Conservation (phyloP, 441 rosid species). For the Gossypium davidsonii region DNA sequence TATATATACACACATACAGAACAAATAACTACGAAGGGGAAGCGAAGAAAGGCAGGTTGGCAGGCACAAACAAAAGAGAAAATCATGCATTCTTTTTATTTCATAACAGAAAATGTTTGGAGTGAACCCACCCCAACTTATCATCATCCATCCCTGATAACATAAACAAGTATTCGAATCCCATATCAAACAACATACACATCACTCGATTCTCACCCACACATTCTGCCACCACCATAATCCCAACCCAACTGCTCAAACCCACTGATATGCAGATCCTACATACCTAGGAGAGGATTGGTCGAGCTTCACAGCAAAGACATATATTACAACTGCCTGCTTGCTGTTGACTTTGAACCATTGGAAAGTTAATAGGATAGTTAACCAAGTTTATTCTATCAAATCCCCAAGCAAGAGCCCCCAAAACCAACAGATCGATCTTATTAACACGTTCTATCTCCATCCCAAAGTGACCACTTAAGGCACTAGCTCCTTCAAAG, state of each 20-base stretch:
- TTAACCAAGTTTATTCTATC: constrained; percentile 27
- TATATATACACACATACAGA: too few species aligned
- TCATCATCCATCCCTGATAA: constrained; percentile 5
- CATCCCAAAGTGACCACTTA: constrained; percentile 31
- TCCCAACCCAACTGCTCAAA: constrained; percentile 17
- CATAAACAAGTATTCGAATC: not conserved
- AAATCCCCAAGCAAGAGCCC: constrained; percentile 22
- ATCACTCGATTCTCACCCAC: constrained; percentile 4
- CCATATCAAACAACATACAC: constrained; percentile 11
- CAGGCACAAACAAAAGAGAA: not conserved
- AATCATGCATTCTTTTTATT: not conserved
- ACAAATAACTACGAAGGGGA: too few species aligned
- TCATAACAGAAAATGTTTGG: not conserved
- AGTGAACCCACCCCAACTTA: not conserved
- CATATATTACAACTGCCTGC: constrained; percentile 16
- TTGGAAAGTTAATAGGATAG: constrained; percentile 26
- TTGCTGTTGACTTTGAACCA: constrained; percentile 20
- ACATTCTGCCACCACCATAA: not conserved
- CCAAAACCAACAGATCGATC: constrained; percentile 32
- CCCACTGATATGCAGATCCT: constrained; percentile 10
- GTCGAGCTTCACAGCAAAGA: not conserved
- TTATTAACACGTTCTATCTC: constrained; percentile 33
- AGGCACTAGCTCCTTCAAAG: constrained; percentile 33
- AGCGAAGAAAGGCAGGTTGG: too few species aligned
- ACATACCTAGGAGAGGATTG: constrained; percentile 15